Percentiles rank a stretch among this genome's conserved stretches.
Evolutionary conservation across 2,329 filamentous ascomycete genomes (phyloP).

Genomic region (Pseudonectria foliicola): DNA sequence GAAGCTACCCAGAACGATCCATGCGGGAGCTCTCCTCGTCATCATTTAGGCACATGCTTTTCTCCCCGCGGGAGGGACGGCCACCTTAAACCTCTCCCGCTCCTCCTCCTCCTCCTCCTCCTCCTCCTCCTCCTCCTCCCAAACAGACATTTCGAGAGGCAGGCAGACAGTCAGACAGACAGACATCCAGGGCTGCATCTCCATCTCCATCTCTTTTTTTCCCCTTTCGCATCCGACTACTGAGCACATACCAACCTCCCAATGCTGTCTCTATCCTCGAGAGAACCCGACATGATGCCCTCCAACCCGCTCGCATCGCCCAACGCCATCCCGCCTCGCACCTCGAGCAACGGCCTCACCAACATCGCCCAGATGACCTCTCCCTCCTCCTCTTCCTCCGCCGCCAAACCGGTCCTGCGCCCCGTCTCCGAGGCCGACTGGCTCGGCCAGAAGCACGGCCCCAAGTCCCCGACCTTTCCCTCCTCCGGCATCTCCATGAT

Average conservation of each 20-base stretch:
- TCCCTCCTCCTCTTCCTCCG: too few species aligned
- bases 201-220: conserved; percentile 9
- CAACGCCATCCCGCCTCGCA: conserved; percentile 64
- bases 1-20: too few species aligned
- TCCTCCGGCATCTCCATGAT: conserved; percentile 19
- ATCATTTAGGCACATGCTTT: conserved; percentile 39
- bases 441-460: conserved; percentile 38
- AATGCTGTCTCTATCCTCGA: conserved; percentile 18
- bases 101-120: not conserved
- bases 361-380: conserved; percentile 28
- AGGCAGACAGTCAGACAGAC: too few species aligned
- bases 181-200: too few species aligned
- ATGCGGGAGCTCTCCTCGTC: too few species aligned
- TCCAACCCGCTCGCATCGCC: conserved; percentile 35
- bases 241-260: conserved; percentile 11
- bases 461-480: conserved; percentile 4
- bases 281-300: conserved; percentile 18
- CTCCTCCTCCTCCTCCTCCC: not conserved
- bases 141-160: not conserved
- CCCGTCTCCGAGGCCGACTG: conserved; percentile 56
- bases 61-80: conserved; percentile 47
- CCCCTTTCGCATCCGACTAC: conserved; percentile 11
- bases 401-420: conserved; percentile 32
- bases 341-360: conserved; percentile 43
- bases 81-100: not conserved